Evolutionary conservation across 2,329 filamentous ascomycete genomes (phyloP).

Genomic region (Claviceps cyperi): DNA sequence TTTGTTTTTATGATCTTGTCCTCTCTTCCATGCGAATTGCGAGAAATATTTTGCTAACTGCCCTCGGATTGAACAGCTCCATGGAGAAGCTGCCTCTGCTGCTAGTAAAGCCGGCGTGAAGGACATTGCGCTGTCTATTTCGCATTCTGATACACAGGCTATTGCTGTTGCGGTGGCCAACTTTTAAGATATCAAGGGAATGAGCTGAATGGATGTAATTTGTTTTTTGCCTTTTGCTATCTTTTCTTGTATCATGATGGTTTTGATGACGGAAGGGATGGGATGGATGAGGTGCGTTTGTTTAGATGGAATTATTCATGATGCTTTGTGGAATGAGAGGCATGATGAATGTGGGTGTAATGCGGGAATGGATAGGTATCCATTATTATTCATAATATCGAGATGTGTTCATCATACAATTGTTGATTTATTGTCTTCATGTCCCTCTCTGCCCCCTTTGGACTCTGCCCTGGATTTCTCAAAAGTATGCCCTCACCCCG

Average conservation of each 20-base stretch:
- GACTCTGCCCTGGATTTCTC: too few relatives aligned
- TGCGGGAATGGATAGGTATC: too few relatives aligned
- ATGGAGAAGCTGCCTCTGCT: conserved; percentile 68
- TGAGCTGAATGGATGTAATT: neutral
- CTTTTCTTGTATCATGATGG: neutral
- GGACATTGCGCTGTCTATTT: conserved; percentile 83
- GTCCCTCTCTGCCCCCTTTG: too few relatives aligned
- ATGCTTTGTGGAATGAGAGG: too few relatives aligned
- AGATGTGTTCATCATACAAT: too few relatives aligned
- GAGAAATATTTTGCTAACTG: conserved; percentile 21
- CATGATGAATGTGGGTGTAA: too few relatives aligned
- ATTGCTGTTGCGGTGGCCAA: conserved; percentile 84
- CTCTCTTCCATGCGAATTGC: neutral
- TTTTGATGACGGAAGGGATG: neutral
- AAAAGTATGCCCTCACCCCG: too few relatives aligned
- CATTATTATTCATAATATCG: too few relatives aligned
- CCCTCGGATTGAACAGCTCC: conserved; percentile 42
- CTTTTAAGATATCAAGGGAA: conserved; percentile 35
- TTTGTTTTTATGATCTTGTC: neutral
- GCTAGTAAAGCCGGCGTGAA: conserved; percentile 82
- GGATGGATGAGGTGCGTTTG: too few relatives aligned
- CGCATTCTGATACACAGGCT: conserved; percentile 85
- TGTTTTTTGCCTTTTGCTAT: neutral
- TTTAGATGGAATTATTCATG: too few relatives aligned
- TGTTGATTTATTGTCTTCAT: too few relatives aligned